Conservation (phyloP, 1,284 basidiomycete genomes). For the Phenoliferia sp. region DNA sequence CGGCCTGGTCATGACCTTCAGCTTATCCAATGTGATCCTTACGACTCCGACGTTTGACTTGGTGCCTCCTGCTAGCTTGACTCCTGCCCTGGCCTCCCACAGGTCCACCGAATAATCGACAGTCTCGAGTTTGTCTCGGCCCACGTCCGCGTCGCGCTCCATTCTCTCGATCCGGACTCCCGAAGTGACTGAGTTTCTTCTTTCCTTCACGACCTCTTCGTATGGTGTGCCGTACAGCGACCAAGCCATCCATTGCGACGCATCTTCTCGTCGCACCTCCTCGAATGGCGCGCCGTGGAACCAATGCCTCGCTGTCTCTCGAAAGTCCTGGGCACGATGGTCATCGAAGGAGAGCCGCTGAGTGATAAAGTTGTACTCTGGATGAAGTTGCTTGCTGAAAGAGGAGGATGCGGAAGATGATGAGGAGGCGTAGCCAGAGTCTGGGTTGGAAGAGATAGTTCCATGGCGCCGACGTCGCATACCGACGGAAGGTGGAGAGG, state of each 20-base stretch:
- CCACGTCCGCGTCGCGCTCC: background rate
- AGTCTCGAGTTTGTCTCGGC: slow-evolving; percentile 20
- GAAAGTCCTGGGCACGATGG: slow-evolving; percentile 70
- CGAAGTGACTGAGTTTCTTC: slow-evolving; percentile 13
- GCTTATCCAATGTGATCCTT: slow-evolving; percentile 71
- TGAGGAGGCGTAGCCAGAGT: slow-evolving; percentile 6
- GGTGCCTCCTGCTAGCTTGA: slow-evolving; percentile 58
- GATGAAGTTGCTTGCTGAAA: slow-evolving; percentile 2
- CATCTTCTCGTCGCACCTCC: slow-evolving; percentile 58
- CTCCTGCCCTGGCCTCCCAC: slow-evolving; percentile 55
- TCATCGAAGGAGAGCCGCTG: slow-evolving; percentile 47
- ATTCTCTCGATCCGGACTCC: slow-evolving; percentile 13
- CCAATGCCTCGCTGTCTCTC: slow-evolving; percentile 62
- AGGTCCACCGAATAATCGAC: slow-evolving; percentile 30
- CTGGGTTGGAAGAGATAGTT: background rate
- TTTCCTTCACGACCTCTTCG: slow-evolving; percentile 19
- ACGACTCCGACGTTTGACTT: slow-evolving; percentile 56
- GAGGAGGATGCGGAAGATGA: slow-evolving; percentile 10
- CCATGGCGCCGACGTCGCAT: background rate
- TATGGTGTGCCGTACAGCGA: slow-evolving; percentile 51
- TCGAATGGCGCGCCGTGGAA: slow-evolving; percentile 32
- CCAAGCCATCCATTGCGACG: slow-evolving; percentile 79
- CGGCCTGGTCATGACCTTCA: slow-evolving; percentile 50
- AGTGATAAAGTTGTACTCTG: background rate
- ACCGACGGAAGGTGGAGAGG: background rate